Percentiles rank a stretch among this genome's conserved stretches.
These are phyloP conservation scores for Paraconiothyrium brasiliense DNA, from an alignment of 2,329 filamentous ascomycete genomes.

Conservation along the genomic window DNA sequence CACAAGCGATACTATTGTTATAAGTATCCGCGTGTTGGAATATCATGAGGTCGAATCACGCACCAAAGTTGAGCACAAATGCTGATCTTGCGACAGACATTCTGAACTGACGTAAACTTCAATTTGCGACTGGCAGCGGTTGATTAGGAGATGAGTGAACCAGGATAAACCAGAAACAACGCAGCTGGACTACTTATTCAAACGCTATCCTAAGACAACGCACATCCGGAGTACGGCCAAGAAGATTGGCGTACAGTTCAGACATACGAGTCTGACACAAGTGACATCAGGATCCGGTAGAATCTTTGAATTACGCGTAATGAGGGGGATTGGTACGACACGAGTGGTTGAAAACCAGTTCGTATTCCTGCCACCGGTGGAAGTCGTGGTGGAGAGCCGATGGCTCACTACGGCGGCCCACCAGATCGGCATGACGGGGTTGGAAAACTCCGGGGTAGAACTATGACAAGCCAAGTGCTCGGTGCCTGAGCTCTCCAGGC, in stretches of 20 bases:
- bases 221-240: conserved; percentile 16
- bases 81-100: conserved; percentile 16
- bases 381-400: conserved; percentile 42
- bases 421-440: conserved; percentile 35
- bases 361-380: conserved; percentile 4
- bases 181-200: conserved; percentile 18
- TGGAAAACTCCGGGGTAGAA: conserved; percentile 30
- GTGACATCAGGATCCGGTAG: conserved; percentile 24
- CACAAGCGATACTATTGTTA: conserved; percentile 20
- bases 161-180: conserved; percentile 1
- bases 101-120: neutral
- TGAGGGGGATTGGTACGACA: conserved; percentile 2
- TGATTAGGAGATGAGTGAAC: neutral
- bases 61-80: conserved; percentile 21
- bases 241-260: conserved; percentile 17
- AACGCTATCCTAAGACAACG: conserved; percentile 1
- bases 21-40: conserved; percentile 13
- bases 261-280: conserved; percentile 12
- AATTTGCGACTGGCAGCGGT: neutral
- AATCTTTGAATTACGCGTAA: conserved; percentile 15
- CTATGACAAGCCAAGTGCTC: neutral
- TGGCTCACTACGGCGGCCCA: conserved; percentile 1
- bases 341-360: conserved; percentile 16
- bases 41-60: neutral
- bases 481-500: neutral